phyloP scores from a whole-genome alignment of 2,329 filamentous ascomycete species.

The Ophiosphaerella herpotricha region DNA sequence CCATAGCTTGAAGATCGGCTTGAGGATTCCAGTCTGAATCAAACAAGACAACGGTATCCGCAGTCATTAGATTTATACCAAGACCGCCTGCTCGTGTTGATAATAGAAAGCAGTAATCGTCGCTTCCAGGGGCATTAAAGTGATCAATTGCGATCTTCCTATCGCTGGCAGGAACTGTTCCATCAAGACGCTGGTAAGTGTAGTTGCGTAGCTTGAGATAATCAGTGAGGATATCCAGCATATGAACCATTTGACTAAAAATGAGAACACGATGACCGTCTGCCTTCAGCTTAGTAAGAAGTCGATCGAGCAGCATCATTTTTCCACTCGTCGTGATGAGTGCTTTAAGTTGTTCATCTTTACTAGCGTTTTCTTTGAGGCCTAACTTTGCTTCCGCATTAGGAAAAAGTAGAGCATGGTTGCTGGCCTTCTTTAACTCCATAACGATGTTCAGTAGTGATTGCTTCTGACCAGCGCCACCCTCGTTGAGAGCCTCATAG shows the following conservation, averaged over 20 bases:
- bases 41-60: conserved; percentile 96
- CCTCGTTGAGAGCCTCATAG: conserved; percentile 91
- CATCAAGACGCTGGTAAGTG: conserved; percentile 91
- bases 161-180: conserved; percentile 86
- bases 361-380: conserved; percentile 75
- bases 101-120: conserved; percentile 94
- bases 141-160: conserved; percentile 95
- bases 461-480: conserved; percentile 87
- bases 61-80: conserved; percentile 99
- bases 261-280: conserved; percentile 96
- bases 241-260: conserved; percentile 99
- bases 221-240: conserved; percentile 94
- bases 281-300: conserved; percentile 90
- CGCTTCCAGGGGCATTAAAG: conserved; percentile 95
- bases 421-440: conserved; percentile 99
- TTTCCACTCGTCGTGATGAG: conserved; percentile 97
- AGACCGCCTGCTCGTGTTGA: conserved; percentile 95
- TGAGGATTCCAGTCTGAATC: conserved; percentile 99
- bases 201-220: conserved; percentile 94
- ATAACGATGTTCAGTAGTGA: conserved; percentile 98
- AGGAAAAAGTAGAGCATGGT: conserved; percentile 97
- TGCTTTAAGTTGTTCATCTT: conserved; percentile 89
- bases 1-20: conserved; percentile 97
- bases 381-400: conserved; percentile 85
- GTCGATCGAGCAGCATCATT: conserved; percentile 97